Conservation (phyloP, 148 eudicot species). For the Rhododendron williamsianum region DNA sequence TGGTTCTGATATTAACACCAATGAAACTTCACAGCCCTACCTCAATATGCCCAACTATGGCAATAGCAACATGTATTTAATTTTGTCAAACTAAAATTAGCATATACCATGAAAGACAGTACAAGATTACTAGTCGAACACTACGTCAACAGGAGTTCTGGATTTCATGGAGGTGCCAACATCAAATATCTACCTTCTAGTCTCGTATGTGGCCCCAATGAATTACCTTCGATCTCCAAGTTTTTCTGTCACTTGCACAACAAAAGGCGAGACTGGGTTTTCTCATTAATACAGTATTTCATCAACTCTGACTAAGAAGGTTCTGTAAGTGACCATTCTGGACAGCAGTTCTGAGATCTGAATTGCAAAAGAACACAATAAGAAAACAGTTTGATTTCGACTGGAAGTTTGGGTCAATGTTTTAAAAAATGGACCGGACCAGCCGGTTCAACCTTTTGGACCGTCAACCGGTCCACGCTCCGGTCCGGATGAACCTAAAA, state of each 20-base stretch:
- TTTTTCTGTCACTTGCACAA: background rate
- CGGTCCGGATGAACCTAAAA: no score
- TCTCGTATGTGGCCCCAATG: background rate
- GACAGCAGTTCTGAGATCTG: constrained; percentile 74
- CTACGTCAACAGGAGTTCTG: background rate
- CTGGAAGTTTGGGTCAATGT: background rate
- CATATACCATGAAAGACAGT: background rate
- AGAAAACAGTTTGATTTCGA: background rate
- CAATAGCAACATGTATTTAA: background rate
- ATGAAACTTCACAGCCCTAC: background rate
- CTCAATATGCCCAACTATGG: background rate
- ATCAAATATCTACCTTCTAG: background rate
- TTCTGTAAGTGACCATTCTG: constrained; percentile 65
- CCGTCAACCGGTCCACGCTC: background rate
- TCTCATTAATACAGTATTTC: constrained; percentile 1
- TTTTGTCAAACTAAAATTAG: background rate
- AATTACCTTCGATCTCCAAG: background rate
- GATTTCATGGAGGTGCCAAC: constrained; percentile 1
- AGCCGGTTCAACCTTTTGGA: background rate
- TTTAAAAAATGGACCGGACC: background rate
- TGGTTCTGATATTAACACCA: background rate
- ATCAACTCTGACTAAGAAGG: constrained; percentile 49
- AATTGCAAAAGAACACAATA: constrained; percentile 4
- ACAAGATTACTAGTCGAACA: background rate
- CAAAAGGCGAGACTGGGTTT: background rate